Evolutionary conservation across 2,329 filamentous ascomycete species (phyloP).

Genomic region (Plectosphaerella cucumerina): DNA sequence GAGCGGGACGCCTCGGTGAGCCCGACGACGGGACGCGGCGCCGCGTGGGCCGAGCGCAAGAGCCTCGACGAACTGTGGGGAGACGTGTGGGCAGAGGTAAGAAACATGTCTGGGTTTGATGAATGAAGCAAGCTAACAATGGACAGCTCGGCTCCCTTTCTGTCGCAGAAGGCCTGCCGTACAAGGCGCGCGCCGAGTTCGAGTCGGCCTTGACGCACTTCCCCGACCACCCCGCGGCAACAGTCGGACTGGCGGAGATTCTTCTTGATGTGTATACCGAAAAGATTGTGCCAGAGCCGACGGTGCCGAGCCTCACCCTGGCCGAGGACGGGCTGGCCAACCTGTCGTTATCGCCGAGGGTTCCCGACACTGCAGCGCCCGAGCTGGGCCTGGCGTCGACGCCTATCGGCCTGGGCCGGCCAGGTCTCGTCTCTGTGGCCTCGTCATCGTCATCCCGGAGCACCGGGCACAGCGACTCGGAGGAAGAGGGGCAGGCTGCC

Average conservation of each 20-base stretch:
- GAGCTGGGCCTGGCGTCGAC: constrained; percentile 30
- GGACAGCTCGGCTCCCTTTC: constrained; percentile 63
- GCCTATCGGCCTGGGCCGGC: constrained; percentile 42
- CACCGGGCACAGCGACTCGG: constrained; percentile 15
- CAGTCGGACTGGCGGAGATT: constrained; percentile 77
- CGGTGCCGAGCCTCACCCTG: constrained; percentile 41
- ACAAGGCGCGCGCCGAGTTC: constrained; percentile 70
- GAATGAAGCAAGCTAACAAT: not conserved
- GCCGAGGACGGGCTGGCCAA: constrained; percentile 22
- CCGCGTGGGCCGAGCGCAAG: constrained; percentile 75
- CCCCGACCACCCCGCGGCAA: constrained; percentile 75
- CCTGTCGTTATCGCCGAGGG: not conserved
- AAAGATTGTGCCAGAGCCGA: constrained; percentile 55
- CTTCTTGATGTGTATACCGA: constrained; percentile 81
- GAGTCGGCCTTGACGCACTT: constrained; percentile 78
- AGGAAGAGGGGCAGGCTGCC: not conserved
- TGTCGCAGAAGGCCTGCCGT: constrained; percentile 55
- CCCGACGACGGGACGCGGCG: constrained; percentile 55
- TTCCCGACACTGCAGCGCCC: constrained; percentile 4
- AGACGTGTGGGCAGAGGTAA: constrained; percentile 78
- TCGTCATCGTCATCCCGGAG: constrained; percentile 1
- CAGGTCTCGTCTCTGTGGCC: not conserved
- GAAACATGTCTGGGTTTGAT: constrained; percentile 21
- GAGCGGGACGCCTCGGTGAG: constrained; percentile 54
- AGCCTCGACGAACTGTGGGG: constrained; percentile 81